Percentiles rank a stretch among this genome's conserved stretches.
phyloP scores from a whole-genome alignment of 192 early-diverging fungal species.

The Oehlia diaphana region DNA sequence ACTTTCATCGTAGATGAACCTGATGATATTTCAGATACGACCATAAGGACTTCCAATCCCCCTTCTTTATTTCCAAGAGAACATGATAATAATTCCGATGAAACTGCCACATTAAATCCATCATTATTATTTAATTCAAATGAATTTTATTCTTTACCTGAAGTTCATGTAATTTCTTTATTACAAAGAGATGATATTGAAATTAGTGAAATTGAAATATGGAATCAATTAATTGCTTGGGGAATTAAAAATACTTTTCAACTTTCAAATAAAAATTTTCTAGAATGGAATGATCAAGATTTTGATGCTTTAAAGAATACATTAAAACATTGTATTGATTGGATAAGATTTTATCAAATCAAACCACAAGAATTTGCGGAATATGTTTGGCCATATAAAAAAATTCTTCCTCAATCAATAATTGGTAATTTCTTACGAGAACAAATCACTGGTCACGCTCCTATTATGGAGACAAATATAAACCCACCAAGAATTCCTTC shows the following conservation, averaged over 20 bases:
- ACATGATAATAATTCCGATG: neutral
- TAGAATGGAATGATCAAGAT: neutral
- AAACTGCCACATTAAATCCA: neutral
- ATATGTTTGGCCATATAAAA: neutral
- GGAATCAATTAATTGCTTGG: neutral
- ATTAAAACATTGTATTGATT: neutral
- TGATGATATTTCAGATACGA: neutral
- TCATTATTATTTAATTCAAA: slow-evolving; percentile 11
- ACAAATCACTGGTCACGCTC: neutral
- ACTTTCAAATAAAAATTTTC: neutral
- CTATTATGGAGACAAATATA: neutral
- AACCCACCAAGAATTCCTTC: neutral
- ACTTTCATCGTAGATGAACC: neutral
- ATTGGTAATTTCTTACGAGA: neutral
- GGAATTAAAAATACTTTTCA: neutral
- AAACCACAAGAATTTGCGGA: neutral
- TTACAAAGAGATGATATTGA: neutral
- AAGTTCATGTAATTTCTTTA: neutral
- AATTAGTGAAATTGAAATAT: neutral
- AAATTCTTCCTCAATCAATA: neutral
- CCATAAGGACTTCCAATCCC: neutral
- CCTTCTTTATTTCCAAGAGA: neutral
- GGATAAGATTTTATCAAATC: slow-evolving; percentile 6
- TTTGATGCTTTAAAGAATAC: neutral
- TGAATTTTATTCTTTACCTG: neutral